These are phyloP conservation scores for Ogataea naganishii DNA, from an alignment of 805 yeast species.

Conservation along the genomic window DNA sequence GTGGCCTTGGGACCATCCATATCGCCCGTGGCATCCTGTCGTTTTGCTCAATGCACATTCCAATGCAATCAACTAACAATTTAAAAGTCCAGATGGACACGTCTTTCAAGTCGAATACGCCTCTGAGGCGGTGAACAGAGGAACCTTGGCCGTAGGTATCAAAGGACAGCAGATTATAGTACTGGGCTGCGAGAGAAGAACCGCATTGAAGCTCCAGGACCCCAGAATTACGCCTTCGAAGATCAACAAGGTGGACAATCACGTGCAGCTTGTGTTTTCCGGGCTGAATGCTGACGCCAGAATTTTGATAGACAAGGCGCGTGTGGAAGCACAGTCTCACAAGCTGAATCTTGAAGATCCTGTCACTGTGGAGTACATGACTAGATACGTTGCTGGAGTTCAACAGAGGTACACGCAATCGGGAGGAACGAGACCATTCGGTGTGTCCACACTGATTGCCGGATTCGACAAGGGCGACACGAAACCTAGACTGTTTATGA, in stretches of 20 bases:
- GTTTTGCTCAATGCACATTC: slow-evolving; percentile 2
- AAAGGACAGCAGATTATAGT: slow-evolving; percentile 87
- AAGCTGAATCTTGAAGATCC: slow-evolving; percentile 91
- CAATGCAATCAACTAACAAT: slow-evolving; percentile 27
- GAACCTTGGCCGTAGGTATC: slow-evolving; percentile 96
- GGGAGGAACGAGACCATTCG: slow-evolving; percentile 98
- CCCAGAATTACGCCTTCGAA: slow-evolving; percentile 94
- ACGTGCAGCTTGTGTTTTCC: slow-evolving; percentile 88
- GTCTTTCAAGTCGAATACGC: slow-evolving; percentile 99
- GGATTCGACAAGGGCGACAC: slow-evolving; percentile 87
- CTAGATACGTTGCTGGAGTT: slow-evolving; percentile 94
- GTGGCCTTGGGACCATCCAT: background rate
- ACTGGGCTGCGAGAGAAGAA: slow-evolving; percentile 93
- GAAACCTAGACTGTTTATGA: slow-evolving; percentile 79
- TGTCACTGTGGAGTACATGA: slow-evolving; percentile 82
- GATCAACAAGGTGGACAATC: slow-evolving; percentile 85
- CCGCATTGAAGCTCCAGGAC: slow-evolving; percentile 91
- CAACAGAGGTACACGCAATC: slow-evolving; percentile 96
- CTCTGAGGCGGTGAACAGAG: slow-evolving; percentile 94
- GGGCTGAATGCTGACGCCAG: slow-evolving; percentile 99
- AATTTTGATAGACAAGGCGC: slow-evolving; percentile 86
- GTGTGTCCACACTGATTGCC: slow-evolving; percentile 89
- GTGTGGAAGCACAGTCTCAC: slow-evolving; percentile 95
- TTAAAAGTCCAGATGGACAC: slow-evolving; percentile 87
- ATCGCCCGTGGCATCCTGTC: background rate